Conservation (phyloP, 176 grass and related monocot species). For the Aegilops sharonensis region DNA sequence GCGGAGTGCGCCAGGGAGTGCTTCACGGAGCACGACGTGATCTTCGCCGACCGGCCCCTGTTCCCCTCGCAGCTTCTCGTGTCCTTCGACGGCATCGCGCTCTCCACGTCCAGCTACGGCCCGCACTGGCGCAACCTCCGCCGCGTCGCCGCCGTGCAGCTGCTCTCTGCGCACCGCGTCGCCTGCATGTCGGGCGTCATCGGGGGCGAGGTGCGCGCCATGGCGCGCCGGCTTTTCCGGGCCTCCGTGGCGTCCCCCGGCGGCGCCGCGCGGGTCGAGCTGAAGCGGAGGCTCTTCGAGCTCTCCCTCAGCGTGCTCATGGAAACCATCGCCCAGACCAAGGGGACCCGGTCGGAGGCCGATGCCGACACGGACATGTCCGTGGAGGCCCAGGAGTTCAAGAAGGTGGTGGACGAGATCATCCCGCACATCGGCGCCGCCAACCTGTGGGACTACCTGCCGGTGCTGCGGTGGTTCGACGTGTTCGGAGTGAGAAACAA, state of each 20-base stretch:
- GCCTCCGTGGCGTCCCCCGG: neutral
- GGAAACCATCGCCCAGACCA: constrained; percentile 57
- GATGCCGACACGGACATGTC: constrained; percentile 51
- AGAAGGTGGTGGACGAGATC: constrained; percentile 39
- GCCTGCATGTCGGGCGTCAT: constrained; percentile 29
- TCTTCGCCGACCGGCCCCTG: constrained; percentile 64
- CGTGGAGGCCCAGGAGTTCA: constrained; percentile 43
- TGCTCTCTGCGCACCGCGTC: constrained; percentile 51
- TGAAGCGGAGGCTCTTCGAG: constrained; percentile 64
- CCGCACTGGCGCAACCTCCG: constrained; percentile 63
- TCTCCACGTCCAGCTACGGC: constrained; percentile 46
- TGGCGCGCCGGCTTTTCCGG: constrained; percentile 36
- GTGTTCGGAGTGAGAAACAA: constrained; percentile 48
- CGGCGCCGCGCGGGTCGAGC: constrained; percentile 33
- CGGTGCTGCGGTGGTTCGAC: constrained; percentile 54
- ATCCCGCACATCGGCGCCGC: constrained; percentile 24
- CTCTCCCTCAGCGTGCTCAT: constrained; percentile 57
- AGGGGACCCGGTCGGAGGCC: constrained; percentile 37
- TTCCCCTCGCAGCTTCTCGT: constrained; percentile 32
- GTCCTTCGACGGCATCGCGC: constrained; percentile 37
- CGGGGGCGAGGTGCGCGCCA: constrained; percentile 33
- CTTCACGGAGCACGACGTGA: constrained; percentile 62
- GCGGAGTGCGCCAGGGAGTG: constrained; percentile 35
- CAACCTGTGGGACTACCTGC: constrained; percentile 68
- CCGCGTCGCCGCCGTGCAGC: constrained; percentile 47